Percentiles rank a stretch among this genome's conserved stretches.
Evolutionary conservation across 768 basidiomycete species (phyloP).

Genomic region (Lactifluus rugatus): DNA sequence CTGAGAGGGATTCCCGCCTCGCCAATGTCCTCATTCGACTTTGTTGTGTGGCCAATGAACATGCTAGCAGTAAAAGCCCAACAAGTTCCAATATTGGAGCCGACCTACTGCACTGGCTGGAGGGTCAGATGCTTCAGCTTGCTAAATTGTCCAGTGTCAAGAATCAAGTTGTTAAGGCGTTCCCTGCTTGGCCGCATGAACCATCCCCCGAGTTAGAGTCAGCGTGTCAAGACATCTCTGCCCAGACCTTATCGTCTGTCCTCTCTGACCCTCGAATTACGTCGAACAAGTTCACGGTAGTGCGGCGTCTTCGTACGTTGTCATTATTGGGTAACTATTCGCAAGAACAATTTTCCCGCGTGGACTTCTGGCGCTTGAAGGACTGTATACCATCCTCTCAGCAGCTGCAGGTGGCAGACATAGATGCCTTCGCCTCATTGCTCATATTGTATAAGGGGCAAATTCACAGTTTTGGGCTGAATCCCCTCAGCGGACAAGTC

Average conservation of each 20-base stretch:
- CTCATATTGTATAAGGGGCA: conserved; percentile 49
- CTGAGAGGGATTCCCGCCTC: conserved; percentile 41
- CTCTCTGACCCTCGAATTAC: conserved; percentile 51
- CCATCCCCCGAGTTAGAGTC: conserved; percentile 39
- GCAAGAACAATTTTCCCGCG: conserved; percentile 39
- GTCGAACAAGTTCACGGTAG: conserved; percentile 70
- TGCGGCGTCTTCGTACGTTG: conserved; percentile 50
- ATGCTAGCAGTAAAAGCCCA: conserved; percentile 28
- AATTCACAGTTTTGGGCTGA: conserved; percentile 51
- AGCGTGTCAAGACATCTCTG: conserved; percentile 37
- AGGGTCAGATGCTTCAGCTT: conserved; percentile 40
- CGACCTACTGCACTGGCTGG: conserved; percentile 56
- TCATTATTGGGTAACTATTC: conserved; percentile 32
- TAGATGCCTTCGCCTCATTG: conserved; percentile 62
- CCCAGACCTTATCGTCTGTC: conserved; percentile 40
- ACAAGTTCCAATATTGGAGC: conserved; percentile 30
- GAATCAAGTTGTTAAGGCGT: conserved; percentile 41
- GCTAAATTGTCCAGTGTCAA: conserved; percentile 31
- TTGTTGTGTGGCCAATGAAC: conserved; percentile 50
- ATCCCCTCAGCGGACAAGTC: conserved; percentile 35
- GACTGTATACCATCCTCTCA: conserved; percentile 52
- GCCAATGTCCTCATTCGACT: conserved; percentile 64
- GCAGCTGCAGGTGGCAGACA: conserved; percentile 54
- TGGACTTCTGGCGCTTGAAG: conserved; percentile 80
- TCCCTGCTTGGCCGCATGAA: conserved; percentile 69